Evolutionary conservation across 1,139 yeast species (phyloP), one percentile per base, ranked within the genome.

Genomic region (Debaryomycetaceae sp.): DNA sequence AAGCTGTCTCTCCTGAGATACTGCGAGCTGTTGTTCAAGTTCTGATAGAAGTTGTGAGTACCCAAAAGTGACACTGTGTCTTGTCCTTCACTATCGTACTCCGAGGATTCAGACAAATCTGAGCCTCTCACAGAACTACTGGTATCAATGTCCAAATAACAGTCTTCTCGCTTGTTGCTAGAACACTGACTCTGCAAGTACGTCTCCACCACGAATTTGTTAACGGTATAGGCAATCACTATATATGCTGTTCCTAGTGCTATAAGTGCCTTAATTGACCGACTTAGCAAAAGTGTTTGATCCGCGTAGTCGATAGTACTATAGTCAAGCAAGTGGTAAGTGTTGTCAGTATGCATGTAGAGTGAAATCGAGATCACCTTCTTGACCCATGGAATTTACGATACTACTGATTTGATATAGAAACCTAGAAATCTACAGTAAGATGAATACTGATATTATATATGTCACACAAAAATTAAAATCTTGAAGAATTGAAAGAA

Each of bases 1-100:
- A 70, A 66, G 44, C 77, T 72, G 52, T 73, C 78, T 45, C 78
- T 55, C 44, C 78, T 54, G 34, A 72, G 56, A 49, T 68, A 72
- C 49, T 70, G 78, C 1, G 76, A 67, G 49, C 76, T 72, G 50
- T 64, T 70, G 53, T 72, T 72, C 45, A 69, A 58, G 46, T 63
- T 66, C 44, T 60, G 59, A 54, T 72, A 72, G 51, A 72, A 68
- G 24, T 53, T 55, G 31, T 46, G 53, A 36, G 51, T 62, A 42
- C 59, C 58, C 35, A 59, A 49, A 5, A 42, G 24, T 5, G 43
- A 22, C 17, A 50, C 24, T 5, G 37, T 38, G 40, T 52, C 56
- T 20, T 41, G 38, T 11, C 36, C 47, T 31, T 48, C 54, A 27
- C 43, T 47, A 13, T 38, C 45, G 39, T 27, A 35, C 14, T 38